These are phyloP conservation scores for Aegilops longissima DNA, from an alignment of 176 grass and related monocot species.

Conservation along the genomic window DNA sequence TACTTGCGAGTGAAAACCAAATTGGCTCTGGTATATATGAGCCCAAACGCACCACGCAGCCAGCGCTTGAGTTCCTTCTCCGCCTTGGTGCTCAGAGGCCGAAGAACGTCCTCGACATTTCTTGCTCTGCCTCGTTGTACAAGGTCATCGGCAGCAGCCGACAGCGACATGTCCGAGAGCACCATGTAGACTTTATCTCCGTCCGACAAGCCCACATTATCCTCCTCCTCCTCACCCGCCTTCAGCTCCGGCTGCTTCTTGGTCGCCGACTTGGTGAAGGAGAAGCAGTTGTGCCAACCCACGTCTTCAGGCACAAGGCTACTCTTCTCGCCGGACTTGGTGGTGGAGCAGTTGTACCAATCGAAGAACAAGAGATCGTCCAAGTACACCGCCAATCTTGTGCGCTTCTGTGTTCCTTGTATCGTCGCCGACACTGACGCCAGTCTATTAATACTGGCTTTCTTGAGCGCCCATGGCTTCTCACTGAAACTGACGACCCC, in stretches of 20 bases:
- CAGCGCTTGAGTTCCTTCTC: background rate
- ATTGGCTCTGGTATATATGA: background rate
- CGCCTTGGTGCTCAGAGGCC: background rate
- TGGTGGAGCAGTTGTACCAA: too few species aligned
- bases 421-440: background rate
- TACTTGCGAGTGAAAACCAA: background rate
- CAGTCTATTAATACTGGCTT: background rate
- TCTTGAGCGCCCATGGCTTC: background rate
- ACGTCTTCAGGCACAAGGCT: too few species aligned
- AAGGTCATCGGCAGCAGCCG: background rate
- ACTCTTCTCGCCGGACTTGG: background rate
- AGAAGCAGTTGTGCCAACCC: too few species aligned
- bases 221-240: too few species aligned
- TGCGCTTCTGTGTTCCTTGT: background rate
- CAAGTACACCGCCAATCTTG: too few species aligned
- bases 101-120: background rate
- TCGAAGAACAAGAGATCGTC: too few species aligned
- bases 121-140: background rate
- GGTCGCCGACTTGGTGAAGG: too few species aligned
- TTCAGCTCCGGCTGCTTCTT: background rate
- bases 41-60: background rate
- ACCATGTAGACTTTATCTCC: background rate
- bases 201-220: background rate
- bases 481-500: conserved; percentile 12
- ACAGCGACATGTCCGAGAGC: background rate